Conservation (phyloP, 1,284 basidiomycete genomes). For the Apiotrichum porosum region DNA sequence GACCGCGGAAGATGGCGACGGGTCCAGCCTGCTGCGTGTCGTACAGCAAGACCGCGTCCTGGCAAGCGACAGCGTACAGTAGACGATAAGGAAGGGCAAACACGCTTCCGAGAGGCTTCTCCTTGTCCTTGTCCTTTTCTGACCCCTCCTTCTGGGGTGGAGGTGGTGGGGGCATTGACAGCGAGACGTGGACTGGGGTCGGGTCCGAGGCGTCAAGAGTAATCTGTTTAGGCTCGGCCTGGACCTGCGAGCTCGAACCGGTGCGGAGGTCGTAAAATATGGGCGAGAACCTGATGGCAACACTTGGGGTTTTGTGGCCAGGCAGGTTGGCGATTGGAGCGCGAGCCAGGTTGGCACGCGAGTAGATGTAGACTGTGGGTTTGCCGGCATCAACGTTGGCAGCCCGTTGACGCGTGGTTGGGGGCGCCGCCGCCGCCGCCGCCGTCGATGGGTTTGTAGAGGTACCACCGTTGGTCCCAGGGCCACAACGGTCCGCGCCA, state of each 20-base stretch:
- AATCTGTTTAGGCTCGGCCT: constrained; percentile 54
- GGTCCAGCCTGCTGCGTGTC: constrained; percentile 95
- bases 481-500: constrained; percentile 25
- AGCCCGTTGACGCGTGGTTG: constrained; percentile 10
- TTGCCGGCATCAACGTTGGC: constrained; percentile 52
- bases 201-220: constrained; percentile 66
- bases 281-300: constrained; percentile 90
- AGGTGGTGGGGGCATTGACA: constrained; percentile 48
- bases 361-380: constrained; percentile 87
- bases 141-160: constrained; percentile 43
- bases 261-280: constrained; percentile 81
- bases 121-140: constrained; percentile 23
- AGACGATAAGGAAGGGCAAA: constrained; percentile 91
- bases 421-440: constrained; percentile 11
- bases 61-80: constrained; percentile 93
- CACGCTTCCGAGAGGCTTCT: constrained; percentile 48
- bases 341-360: constrained; percentile 83
- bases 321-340: constrained; percentile 91
- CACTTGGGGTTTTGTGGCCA: constrained; percentile 90
- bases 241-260: constrained; percentile 51
- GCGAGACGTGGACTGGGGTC: constrained; percentile 37
- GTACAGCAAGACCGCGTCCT: constrained; percentile 91
- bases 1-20: constrained; percentile 84
- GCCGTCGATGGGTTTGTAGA: constrained; percentile 33
- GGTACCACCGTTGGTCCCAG: constrained; percentile 29